Evolutionary conservation across 495 filamentous ascomycete genomes (phyloP), one percentile per base, ranked within the genome.

Genomic region (Penicillium pulvis): DNA sequence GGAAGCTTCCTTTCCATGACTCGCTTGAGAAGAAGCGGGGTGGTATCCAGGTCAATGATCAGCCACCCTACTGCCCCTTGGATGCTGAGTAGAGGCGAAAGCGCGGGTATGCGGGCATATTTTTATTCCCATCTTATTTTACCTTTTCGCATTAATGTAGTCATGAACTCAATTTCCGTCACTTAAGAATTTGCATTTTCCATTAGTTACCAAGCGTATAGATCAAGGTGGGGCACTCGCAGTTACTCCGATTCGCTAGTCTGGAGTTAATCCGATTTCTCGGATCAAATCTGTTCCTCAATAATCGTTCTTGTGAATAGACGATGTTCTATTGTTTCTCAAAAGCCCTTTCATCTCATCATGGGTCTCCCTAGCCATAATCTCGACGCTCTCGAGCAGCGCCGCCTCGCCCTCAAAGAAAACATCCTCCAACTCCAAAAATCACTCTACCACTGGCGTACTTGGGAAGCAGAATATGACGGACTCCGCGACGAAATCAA

Each of bases 391-490:
- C 79, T 97, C 12, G 92, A 97, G 65, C 83, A 83, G 53, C 91
- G 90, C 59, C 85, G 91, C 20, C 76, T 84, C 53, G 79, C 85
- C 10, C 84, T 97, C 24, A 90, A 96, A 71, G 82, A 82, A 14
- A 91, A 88, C 61, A 83, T 96, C 26, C 74, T 77, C 24, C 85
- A 92, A 64, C 85, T 97, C 10, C 82, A 83, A 20, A 81, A 89
- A 62, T 87, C 92, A 3, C 82, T 98, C 19, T 84, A 83, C 44
- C 86, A 93, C 73, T 98, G 93, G 94, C 87, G 90, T 65, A 86
- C 83, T 52, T 94, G 87, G 85, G 93, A 96, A 64, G 81, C 88
- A 16, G 95, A 97, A 62, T 98, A 98, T 71, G 91, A 96, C 61
- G 86, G 84, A 12, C 77, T 98, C 56, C 92, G 87, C 64, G 90